Percentiles rank a stretch among this genome's conserved stretches.
Conservation (phyloP, 257 asterid genomes). For the Ocimum tenuiflorum region DNA sequence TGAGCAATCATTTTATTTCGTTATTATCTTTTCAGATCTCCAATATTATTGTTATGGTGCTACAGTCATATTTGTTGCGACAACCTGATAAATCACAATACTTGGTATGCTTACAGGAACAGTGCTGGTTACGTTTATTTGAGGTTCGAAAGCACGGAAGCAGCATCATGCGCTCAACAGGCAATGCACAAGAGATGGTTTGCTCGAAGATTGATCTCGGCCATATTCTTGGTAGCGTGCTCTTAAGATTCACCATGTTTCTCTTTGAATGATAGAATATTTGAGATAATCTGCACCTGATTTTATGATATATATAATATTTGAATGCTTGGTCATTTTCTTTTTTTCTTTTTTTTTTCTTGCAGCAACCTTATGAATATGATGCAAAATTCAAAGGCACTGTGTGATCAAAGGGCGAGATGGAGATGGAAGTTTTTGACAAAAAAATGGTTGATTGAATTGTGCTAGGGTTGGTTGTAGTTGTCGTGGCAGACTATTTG, state of each 20-base stretch:
- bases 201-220: conserved; percentile 90
- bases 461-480: background rate
- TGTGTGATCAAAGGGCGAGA: conserved; percentile 32
- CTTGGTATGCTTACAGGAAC: conserved; percentile 44
- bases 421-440: no score
- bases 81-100: conserved; percentile 12
- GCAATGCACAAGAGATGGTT: conserved; percentile 99
- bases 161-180: conserved; percentile 80
- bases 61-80: background rate
- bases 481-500: background rate
- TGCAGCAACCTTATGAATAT: conserved; percentile 97
- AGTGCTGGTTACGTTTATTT: conserved; percentile 85
- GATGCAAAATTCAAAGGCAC: conserved; percentile 90
- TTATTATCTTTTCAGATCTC: no score
- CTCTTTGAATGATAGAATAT: no score
- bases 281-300: background rate
- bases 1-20: no score
- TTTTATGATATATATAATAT: no score
- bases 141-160: conserved; percentile 77
- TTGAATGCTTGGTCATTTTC: no score
- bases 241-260: background rate
- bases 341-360: background rate
- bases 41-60: background rate
- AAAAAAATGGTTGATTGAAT: background rate
- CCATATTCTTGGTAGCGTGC: conserved; percentile 75